Percentiles rank a stretch among this genome's conserved stretches.
Conservation (phyloP, 2,329 filamentous ascomycete genomes). For the Rosellinia necatrix region DNA sequence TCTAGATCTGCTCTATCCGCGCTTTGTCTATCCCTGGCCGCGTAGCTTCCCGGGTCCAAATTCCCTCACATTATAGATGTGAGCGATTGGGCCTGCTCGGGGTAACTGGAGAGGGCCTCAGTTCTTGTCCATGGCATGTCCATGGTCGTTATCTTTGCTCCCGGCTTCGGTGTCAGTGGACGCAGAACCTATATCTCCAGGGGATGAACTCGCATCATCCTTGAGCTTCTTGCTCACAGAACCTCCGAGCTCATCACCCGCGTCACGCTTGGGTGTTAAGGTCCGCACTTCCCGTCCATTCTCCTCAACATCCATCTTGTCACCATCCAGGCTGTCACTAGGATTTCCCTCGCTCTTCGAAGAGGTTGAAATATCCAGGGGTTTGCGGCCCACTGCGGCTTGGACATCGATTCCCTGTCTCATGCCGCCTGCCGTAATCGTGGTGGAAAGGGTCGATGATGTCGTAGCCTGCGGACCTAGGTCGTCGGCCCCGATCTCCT, state of each 20-base stretch:
- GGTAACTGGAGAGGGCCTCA: background rate
- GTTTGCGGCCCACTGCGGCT: constrained; percentile 62
- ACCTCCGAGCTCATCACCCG: constrained; percentile 52
- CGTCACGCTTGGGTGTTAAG: constrained; percentile 59
- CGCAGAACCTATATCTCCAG: background rate
- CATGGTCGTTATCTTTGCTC: constrained; percentile 8
- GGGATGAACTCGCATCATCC: constrained; percentile 41
- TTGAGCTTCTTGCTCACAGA: constrained; percentile 55
- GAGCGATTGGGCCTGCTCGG: background rate
- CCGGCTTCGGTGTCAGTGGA: background rate
- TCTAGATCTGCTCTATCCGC: constrained; percentile 1
- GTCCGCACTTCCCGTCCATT: constrained; percentile 33
- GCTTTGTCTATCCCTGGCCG: background rate
- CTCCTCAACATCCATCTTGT: constrained; percentile 41
- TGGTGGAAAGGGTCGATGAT: constrained; percentile 45
- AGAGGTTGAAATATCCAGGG: constrained; percentile 29
- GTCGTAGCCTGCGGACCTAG: constrained; percentile 70
- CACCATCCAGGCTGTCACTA: constrained; percentile 32
- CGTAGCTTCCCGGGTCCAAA: too few species aligned
- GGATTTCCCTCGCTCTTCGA: constrained; percentile 27
- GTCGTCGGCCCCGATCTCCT: constrained; percentile 83
- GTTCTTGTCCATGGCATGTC: constrained; percentile 26
- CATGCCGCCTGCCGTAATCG: constrained; percentile 46
- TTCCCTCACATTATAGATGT: background rate
- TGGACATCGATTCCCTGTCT: constrained; percentile 64